These are phyloP conservation scores for Nothophaeocryptopus gaeumannii DNA, from an alignment of 2,329 filamentous ascomycete genomes.

Conservation along the genomic window DNA sequence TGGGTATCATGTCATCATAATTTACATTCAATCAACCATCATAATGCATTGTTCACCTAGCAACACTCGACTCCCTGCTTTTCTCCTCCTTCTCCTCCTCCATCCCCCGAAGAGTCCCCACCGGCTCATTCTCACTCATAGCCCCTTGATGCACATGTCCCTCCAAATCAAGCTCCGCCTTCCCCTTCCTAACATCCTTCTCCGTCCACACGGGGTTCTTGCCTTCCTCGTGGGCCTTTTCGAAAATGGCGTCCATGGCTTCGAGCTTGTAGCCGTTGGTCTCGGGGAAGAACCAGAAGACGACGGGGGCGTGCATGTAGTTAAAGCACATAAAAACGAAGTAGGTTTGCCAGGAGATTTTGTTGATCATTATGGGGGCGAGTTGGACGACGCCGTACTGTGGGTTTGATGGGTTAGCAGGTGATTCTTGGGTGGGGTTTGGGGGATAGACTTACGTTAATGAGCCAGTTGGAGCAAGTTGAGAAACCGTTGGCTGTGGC, in stretches of 20 bases:
- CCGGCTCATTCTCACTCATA: conserved; percentile 13
- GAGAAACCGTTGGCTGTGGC: conserved; percentile 55
- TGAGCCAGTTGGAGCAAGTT: conserved; percentile 46
- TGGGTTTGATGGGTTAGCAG: conserved; percentile 40
- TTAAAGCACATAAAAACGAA: conserved; percentile 46
- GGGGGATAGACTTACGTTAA: conserved; percentile 12
- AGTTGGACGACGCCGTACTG: conserved; percentile 23
- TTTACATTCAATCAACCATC: too few relatives aligned
- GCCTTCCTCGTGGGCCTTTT: conserved; percentile 28
- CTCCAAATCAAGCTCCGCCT: conserved; percentile 22
- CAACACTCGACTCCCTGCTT: conserved; percentile 5
- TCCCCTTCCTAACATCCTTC: conserved; percentile 23
- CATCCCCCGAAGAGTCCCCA: conserved; percentile 13
- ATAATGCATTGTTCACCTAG: not conserved
- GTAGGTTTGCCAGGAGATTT: conserved; percentile 50
- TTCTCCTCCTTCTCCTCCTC: conserved; percentile 20
- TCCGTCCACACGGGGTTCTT: conserved; percentile 31
- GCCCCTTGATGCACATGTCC: conserved; percentile 10
- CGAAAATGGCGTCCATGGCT: conserved; percentile 29
- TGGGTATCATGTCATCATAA: too few relatives aligned
- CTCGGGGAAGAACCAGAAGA: conserved; percentile 23
- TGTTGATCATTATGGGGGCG: conserved; percentile 49
- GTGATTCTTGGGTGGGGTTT: too few relatives aligned
- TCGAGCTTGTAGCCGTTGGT: conserved; percentile 28
- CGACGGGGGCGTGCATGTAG: conserved; percentile 14